These are phyloP conservation scores for Quercus wislizeni DNA, from an alignment of 306 rosid species.

Conservation along the genomic window DNA sequence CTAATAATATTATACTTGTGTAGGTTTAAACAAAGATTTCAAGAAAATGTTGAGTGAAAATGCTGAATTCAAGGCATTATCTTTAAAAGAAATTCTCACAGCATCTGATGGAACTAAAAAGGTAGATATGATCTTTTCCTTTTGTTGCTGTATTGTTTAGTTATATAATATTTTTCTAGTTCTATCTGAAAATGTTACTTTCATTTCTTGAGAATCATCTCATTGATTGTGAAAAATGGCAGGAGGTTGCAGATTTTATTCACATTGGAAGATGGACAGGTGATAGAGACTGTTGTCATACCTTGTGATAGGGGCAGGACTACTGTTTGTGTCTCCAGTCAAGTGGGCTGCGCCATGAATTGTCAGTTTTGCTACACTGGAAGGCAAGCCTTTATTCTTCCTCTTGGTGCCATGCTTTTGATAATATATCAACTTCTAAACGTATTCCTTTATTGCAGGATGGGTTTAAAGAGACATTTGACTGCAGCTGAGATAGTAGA, in stretches of 20 bases:
- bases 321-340: conserved; percentile 96
- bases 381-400: conserved; percentile 50
- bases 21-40: conserved; percentile 86
- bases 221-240: conserved; percentile 65
- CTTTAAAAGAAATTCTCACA: conserved; percentile 54
- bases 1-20: not conserved
- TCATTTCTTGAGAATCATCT: conserved; percentile 40
- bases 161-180: not conserved
- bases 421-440: not conserved
- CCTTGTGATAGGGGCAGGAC: conserved; percentile 80
- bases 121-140: conserved; percentile 54
- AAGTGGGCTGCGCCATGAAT: conserved; percentile 97
- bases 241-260: conserved; percentile 93
- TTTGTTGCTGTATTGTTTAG: not conserved
- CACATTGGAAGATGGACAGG: conserved; percentile 69
- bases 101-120: conserved; percentile 87
- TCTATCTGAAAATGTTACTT: conserved; percentile 7
- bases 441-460: conserved; percentile 51
- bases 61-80: conserved; percentile 67
- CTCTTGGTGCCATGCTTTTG: conserved; percentile 5
- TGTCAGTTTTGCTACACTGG: conserved; percentile 96
- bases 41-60: conserved; percentile 75
- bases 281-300: conserved; percentile 86
- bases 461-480: conserved; percentile 85
- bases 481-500: conserved; percentile 93